phyloP scores from a whole-genome alignment of 768 basidiomycete species.

The Suillus spraguei region DNA sequence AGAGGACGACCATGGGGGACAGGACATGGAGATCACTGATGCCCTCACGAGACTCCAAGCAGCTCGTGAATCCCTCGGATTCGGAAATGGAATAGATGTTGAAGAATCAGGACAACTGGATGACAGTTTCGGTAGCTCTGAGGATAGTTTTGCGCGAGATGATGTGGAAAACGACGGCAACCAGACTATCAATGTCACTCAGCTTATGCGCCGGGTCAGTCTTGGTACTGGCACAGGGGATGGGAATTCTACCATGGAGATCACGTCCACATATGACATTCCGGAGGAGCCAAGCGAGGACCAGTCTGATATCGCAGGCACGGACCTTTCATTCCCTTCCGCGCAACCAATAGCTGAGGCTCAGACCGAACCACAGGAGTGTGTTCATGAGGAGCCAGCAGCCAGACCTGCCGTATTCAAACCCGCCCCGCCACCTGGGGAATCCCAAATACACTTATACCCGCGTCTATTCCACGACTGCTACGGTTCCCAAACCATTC shows the following conservation, averaged over 20 bases:
- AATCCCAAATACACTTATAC: slow-evolving; percentile 15
- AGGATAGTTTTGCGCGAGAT: slow-evolving; percentile 49
- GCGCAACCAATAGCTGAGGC: slow-evolving; percentile 7
- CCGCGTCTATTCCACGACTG: slow-evolving; percentile 11
- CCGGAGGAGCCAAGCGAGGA: slow-evolving; percentile 30
- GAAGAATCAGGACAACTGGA: slow-evolving; percentile 23
- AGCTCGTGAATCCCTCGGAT: slow-evolving; percentile 54
- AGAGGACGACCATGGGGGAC: slow-evolving; percentile 40
- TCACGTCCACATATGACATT: slow-evolving; percentile 53
- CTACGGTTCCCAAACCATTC: slow-evolving; percentile 29
- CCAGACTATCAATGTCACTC: slow-evolving; percentile 70
- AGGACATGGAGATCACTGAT: slow-evolving; percentile 55
- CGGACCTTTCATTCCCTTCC: slow-evolving; percentile 7
- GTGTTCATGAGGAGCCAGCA: not conserved
- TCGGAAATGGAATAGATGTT: slow-evolving; percentile 22
- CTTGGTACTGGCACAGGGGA: slow-evolving; percentile 45
- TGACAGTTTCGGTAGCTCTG: slow-evolving; percentile 42
- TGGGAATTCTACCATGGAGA: slow-evolving; percentile 55
- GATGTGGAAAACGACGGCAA: slow-evolving; percentile 42
- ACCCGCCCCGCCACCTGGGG: slow-evolving; percentile 26
- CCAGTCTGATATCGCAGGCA: not conserved
- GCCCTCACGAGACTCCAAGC: slow-evolving; percentile 56
- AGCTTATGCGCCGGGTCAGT: slow-evolving; percentile 43
- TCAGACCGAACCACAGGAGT: slow-evolving; percentile 9
- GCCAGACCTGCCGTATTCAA: slow-evolving; percentile 23